These are phyloP conservation scores for Rhizomucor pusillus DNA, from an alignment of 371 early-diverging fungal genomes.

Conservation along the genomic window DNA sequence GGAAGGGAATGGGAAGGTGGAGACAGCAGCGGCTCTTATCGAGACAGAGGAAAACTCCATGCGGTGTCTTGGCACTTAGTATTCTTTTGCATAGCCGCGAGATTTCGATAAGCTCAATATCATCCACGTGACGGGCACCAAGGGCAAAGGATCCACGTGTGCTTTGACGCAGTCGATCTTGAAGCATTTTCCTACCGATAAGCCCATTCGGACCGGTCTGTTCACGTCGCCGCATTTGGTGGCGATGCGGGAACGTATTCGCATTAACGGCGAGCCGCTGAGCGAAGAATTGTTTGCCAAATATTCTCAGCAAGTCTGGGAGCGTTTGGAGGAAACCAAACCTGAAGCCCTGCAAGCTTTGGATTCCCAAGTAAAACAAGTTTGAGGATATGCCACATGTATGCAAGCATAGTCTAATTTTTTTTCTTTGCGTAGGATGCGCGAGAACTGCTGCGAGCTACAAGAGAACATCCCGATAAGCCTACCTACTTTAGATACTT, in stretches of 20 bases:
- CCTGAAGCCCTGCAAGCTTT: slow-evolving; percentile 29
- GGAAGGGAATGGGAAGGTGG: background rate
- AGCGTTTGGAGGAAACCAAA: slow-evolving; percentile 60
- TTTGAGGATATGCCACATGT: too few relatives aligned
- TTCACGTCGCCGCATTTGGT: slow-evolving; percentile 95
- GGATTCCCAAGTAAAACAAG: slow-evolving; percentile 12
- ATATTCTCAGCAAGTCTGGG: slow-evolving; percentile 88
- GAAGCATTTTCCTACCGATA: slow-evolving; percentile 29
- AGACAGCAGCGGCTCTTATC: background rate
- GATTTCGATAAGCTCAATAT: slow-evolving; percentile 72
- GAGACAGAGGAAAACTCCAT: too few relatives aligned
- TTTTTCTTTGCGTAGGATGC: slow-evolving; percentile 8
- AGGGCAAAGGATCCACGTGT: slow-evolving; percentile 86
- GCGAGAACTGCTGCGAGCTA: slow-evolving; percentile 26
- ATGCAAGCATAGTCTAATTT: background rate
- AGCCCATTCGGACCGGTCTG: slow-evolving; percentile 63
- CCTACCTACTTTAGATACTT: slow-evolving; percentile 92
- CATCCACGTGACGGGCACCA: slow-evolving; percentile 86
- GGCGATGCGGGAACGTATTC: slow-evolving; percentile 91
- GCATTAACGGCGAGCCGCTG: slow-evolving; percentile 86
- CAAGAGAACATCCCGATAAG: slow-evolving; percentile 54
- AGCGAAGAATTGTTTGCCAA: slow-evolving; percentile 73
- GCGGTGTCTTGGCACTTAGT: too few relatives aligned
- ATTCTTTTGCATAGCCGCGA: slow-evolving; percentile 27
- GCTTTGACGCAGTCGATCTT: slow-evolving; percentile 72